Conservation (phyloP, 345 rosid species). For the Salix viminalis region DNA sequence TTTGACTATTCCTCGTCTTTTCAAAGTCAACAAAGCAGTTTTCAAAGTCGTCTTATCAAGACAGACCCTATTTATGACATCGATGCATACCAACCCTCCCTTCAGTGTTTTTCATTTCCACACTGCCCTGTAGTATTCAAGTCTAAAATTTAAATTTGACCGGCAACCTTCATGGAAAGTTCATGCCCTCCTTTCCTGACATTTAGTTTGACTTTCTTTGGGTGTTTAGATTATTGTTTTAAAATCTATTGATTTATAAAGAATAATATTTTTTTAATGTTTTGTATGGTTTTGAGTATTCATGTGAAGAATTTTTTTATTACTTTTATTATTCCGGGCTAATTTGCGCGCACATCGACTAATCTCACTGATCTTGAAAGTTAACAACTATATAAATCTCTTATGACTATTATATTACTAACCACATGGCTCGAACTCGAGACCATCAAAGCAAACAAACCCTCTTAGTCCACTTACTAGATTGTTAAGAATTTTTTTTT, state of each 20-base stretch:
- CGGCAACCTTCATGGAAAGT: not conserved
- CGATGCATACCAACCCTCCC: not conserved
- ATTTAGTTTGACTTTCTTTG: not conserved
- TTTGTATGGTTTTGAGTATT: no score
- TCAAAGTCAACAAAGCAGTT: not conserved
- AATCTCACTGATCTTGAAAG: no score
- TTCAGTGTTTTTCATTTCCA: not conserved
- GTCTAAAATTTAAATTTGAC: not conserved
- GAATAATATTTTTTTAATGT: no score
- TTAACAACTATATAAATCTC: fast-evolving
- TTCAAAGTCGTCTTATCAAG: not conserved
- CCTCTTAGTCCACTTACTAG: no score
- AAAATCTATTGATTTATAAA: no score
- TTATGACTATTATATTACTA: fast-evolving
- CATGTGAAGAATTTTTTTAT: no score
- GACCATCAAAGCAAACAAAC: no score
- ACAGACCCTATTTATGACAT: not conserved
- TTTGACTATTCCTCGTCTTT: not conserved
- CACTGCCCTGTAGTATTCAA: not conserved
- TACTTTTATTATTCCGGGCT: no score
- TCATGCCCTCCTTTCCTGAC: not conserved
- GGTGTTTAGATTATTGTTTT: no score
- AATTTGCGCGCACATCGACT: no score
- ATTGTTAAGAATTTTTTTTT: no score
- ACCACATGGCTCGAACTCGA: fast-evolving